These are phyloP conservation scores for Monosporascus sp. DNA, from an alignment of 2,329 filamentous ascomycete genomes.

Conservation along the genomic window DNA sequence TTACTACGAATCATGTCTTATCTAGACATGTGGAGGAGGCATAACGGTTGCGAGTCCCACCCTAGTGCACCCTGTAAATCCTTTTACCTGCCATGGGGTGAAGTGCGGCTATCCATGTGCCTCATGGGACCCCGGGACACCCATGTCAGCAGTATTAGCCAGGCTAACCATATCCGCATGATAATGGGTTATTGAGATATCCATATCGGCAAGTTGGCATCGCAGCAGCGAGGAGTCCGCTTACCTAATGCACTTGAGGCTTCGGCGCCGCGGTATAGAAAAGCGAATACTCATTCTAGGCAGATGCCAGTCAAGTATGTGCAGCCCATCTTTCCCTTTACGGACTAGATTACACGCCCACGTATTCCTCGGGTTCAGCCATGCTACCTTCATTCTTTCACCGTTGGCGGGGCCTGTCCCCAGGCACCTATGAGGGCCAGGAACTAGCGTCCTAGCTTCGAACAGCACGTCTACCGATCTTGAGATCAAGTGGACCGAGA, in stretches of 20 bases:
- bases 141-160: not conserved
- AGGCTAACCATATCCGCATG: not conserved
- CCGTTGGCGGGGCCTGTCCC: not conserved
- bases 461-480: not conserved
- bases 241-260: no score
- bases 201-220: no score
- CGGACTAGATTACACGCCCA: not conserved
- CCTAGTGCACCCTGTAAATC: not conserved
- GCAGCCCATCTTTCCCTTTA: not conserved
- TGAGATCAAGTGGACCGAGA: not conserved
- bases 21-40: not conserved
- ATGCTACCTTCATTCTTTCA: no score
- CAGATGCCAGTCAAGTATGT: not conserved
- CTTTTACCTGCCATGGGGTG: not conserved
- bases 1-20: not conserved
- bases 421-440: not conserved
- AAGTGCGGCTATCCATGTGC: not conserved
- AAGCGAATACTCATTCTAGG: not conserved
- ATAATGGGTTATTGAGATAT: not conserved
- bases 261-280: no score
- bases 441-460: not conserved
- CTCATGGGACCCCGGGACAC: not conserved
- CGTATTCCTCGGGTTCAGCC: not conserved
- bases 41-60: not conserved
- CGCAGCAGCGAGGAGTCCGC: no score